These are phyloP conservation scores for Ustilago curta DNA, from an alignment of 1,284 basidiomycete species.

Conservation along the genomic window DNA sequence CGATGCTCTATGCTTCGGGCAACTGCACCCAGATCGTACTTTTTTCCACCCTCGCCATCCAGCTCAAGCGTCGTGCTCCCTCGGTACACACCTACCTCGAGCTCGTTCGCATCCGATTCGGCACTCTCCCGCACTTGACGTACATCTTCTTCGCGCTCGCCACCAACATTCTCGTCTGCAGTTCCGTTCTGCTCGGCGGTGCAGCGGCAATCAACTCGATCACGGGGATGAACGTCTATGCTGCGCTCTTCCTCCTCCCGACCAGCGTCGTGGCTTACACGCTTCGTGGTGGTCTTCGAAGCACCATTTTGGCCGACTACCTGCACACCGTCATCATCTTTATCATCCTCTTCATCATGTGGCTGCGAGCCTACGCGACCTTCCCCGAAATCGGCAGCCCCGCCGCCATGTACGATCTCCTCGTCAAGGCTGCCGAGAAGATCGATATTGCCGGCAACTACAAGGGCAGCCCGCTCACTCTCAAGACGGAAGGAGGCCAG, in stretches of 20 bases:
- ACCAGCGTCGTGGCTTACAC: constrained; percentile 60
- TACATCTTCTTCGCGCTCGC: constrained; percentile 63
- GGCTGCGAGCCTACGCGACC: constrained; percentile 55
- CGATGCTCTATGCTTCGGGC: constrained; percentile 59
- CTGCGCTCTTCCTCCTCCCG: constrained; percentile 55
- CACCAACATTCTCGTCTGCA: constrained; percentile 63
- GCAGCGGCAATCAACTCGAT: constrained; percentile 59
- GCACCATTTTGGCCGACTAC: constrained; percentile 60
- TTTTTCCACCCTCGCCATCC: constrained; percentile 61
- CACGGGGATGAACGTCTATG: constrained; percentile 59
- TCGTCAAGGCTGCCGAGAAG: constrained; percentile 26
- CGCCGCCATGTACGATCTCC: constrained; percentile 51
- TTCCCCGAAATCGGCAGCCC: constrained; percentile 56
- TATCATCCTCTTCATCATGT: constrained; percentile 59
- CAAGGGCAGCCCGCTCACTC: constrained; percentile 42
- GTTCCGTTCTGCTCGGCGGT: constrained; percentile 55
- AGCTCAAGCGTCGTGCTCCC: constrained; percentile 59
- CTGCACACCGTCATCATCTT: constrained; percentile 65
- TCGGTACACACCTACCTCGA: constrained; percentile 62
- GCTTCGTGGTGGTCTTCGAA: constrained; percentile 55
- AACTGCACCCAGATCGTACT: constrained; percentile 61
- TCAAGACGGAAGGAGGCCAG: constrained; percentile 59
- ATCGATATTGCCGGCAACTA: constrained; percentile 53
- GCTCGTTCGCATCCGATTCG: constrained; percentile 56
- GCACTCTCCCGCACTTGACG: constrained; percentile 53